A percentile compares a stretch with the other conserved stretches of the same genome.
phyloP scores from a whole-genome alignment of 129 eudicot genomes.

The Rutidosis leptorrhynchoides region DNA sequence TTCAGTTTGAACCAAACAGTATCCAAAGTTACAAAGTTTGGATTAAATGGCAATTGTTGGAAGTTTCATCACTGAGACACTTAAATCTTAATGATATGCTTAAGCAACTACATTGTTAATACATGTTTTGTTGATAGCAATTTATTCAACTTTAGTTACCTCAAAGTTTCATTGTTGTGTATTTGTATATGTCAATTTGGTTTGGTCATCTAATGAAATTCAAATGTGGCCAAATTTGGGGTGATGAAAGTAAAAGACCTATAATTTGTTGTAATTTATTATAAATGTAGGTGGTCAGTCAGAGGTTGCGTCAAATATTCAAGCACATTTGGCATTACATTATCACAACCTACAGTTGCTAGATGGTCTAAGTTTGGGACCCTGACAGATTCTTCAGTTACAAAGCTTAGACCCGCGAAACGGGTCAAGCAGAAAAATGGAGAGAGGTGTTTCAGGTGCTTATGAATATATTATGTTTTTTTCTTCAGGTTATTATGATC shows the following conservation, averaged over 20 bases:
- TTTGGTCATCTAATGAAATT: background rate
- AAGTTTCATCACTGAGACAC: too few species aligned
- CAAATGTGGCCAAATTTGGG: background rate
- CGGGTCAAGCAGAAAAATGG: too few species aligned
- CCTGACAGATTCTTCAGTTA: too few species aligned
- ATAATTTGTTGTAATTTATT: slow-evolving; percentile 11
- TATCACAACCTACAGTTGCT: slow-evolving; percentile 47
- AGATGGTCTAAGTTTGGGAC: slow-evolving; percentile 49
- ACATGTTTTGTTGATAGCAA: background rate
- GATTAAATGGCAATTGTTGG: too few species aligned
- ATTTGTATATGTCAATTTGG: slow-evolving; percentile 5
- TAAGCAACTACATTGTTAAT: background rate
- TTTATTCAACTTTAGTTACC: slow-evolving; percentile 20
- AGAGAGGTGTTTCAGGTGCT: too few species aligned
- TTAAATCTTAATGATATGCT: background rate
- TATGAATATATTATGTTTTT: too few species aligned
- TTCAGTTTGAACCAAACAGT: too few species aligned
- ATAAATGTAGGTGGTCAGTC: slow-evolving; percentile 50
- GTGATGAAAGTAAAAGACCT: background rate
- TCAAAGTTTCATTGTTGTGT: too few species aligned
- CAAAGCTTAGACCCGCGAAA: too few species aligned
- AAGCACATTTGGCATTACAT: slow-evolving; percentile 51
- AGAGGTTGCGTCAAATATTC: slow-evolving; percentile 46
- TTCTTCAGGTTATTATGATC: too few species aligned
- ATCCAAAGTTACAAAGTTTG: too few species aligned